Percentiles rank a stretch among this genome's conserved stretches.
These are phyloP conservation scores for Eucalyptus albens DNA, from an alignment of 345 rosid genomes.

Conservation along the genomic window DNA sequence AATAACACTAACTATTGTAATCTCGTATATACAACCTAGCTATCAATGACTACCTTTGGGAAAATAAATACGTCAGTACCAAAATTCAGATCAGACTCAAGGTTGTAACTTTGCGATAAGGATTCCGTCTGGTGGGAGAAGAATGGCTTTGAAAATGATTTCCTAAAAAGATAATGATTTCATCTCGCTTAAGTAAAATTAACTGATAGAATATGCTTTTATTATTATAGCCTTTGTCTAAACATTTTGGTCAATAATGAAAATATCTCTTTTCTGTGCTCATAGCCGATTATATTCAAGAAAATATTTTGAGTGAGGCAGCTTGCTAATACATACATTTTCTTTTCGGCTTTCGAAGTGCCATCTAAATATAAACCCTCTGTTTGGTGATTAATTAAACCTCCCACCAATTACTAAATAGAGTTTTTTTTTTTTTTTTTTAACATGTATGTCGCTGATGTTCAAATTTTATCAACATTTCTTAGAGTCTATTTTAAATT, in stretches of 20 bases:
- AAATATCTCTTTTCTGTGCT: background rate
- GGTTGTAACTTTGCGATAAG: background rate
- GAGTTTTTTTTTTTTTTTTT: background rate
- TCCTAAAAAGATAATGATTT: background rate
- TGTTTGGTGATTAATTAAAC: background rate
- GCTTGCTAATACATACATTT: no score
- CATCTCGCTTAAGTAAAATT: background rate
- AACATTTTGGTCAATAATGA: background rate
- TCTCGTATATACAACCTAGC: background rate
- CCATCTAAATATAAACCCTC: background rate
- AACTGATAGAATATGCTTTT: background rate
- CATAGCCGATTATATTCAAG: background rate
- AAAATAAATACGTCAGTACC: background rate
- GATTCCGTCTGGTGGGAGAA: no score
- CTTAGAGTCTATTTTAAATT: background rate
- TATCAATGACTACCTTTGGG: background rate
- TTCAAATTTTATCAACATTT: background rate
- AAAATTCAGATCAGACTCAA: background rate
- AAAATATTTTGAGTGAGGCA: background rate
- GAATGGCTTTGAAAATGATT: no score
- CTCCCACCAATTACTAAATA: background rate
- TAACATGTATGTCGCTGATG: background rate
- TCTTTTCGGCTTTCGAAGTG: background rate
- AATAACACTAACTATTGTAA: no score
- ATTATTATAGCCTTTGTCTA: background rate